Percentiles rank a stretch among this genome's conserved stretches.
These are phyloP conservation scores for Aspergillus sp. DNA, from an alignment of 2,329 filamentous ascomycete species.

Conservation along the genomic window DNA sequence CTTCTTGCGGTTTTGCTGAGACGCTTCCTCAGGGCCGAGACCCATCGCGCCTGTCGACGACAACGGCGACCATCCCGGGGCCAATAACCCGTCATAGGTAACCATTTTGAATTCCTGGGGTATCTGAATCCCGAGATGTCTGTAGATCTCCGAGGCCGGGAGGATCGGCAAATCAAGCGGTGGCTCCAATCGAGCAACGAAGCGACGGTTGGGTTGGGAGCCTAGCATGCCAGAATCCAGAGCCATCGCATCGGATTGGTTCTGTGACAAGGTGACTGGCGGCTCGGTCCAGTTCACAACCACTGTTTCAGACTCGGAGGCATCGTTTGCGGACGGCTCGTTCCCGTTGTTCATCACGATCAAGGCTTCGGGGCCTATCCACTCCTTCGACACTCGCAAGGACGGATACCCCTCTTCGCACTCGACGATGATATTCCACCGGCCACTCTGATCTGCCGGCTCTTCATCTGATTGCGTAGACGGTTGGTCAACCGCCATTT, in stretches of 20 bases:
- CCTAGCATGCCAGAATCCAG: slow-evolving; percentile 39
- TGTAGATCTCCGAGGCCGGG: slow-evolving; percentile 42
- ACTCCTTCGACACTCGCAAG: slow-evolving; percentile 45
- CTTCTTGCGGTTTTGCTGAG: slow-evolving; percentile 30
- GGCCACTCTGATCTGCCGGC: slow-evolving; percentile 19
- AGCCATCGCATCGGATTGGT: slow-evolving; percentile 35
- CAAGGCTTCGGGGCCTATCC: slow-evolving; percentile 40
- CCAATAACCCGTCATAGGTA: slow-evolving; percentile 40
- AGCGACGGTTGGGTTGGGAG: slow-evolving; percentile 43
- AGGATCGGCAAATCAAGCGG: slow-evolving; percentile 44
- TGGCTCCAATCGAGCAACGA: slow-evolving; percentile 44
- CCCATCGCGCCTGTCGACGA: slow-evolving; percentile 23
- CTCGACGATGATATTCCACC: slow-evolving; percentile 42
- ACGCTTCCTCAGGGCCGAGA: slow-evolving; percentile 25
- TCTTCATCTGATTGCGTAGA: slow-evolving; percentile 20
- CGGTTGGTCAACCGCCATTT: slow-evolving; percentile 34
- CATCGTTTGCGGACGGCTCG: slow-evolving; percentile 22
- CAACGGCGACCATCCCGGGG: slow-evolving; percentile 30
- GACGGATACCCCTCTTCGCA: slow-evolving; percentile 48
- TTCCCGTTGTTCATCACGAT: slow-evolving; percentile 22
- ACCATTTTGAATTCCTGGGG: slow-evolving; percentile 40
- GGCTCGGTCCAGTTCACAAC: slow-evolving; percentile 43
- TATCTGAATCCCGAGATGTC: slow-evolving; percentile 40
- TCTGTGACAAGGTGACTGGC: slow-evolving; percentile 33
- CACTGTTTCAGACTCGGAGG: slow-evolving; percentile 22